phyloP scores from a whole-genome alignment of 495 filamentous ascomycete species.

The Penicilliopsis zonata region DNA sequence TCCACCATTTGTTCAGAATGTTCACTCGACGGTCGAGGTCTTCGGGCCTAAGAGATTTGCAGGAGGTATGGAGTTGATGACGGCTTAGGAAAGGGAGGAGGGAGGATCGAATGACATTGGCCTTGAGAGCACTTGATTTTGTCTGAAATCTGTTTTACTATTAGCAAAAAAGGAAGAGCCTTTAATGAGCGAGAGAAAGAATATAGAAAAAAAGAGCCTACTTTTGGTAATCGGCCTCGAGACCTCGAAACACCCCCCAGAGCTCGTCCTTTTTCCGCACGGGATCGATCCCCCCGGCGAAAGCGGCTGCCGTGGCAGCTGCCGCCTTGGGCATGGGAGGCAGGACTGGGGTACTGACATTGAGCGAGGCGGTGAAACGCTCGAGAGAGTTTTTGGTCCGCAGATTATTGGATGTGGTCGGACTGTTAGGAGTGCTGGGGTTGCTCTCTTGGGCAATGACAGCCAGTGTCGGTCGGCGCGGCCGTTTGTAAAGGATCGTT shows the following conservation, averaged over 20 bases:
- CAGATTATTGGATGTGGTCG: slow-evolving; percentile 38
- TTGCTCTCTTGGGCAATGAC: slow-evolving; percentile 34
- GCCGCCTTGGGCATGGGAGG: slow-evolving; percentile 38
- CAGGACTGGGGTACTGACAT: slow-evolving; percentile 32
- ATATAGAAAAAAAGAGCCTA: too few relatives aligned
- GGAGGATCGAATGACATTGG: slow-evolving; percentile 62
- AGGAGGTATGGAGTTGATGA: slow-evolving; percentile 59
- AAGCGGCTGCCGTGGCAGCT: slow-evolving; percentile 17
- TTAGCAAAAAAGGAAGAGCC: too few relatives aligned
- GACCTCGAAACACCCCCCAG: slow-evolving; percentile 70
- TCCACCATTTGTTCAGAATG: slow-evolving; percentile 95
- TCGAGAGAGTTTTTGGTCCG: slow-evolving; percentile 48
- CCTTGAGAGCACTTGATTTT: slow-evolving; percentile 64
- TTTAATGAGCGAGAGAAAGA: too few relatives aligned
- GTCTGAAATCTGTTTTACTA: slow-evolving; percentile 65
- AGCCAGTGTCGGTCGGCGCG: slow-evolving; percentile 40
- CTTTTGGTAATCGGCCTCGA: slow-evolving; percentile 77
- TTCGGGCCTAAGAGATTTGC: slow-evolving; percentile 56
- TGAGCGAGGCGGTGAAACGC: slow-evolving; percentile 36
- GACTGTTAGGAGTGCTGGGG: slow-evolving; percentile 29
- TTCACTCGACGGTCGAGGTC: slow-evolving; percentile 75
- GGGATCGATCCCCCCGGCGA: slow-evolving; percentile 28
- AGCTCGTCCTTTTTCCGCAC: slow-evolving; percentile 66
- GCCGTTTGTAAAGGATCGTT: slow-evolving; percentile 29
- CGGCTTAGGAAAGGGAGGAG: slow-evolving; percentile 77